Percentiles rank a stretch among this genome's conserved stretches.
phyloP scores from a whole-genome alignment of 2,329 filamentous ascomycete genomes.

The Paecilomyces dactylethromorphus region DNA sequence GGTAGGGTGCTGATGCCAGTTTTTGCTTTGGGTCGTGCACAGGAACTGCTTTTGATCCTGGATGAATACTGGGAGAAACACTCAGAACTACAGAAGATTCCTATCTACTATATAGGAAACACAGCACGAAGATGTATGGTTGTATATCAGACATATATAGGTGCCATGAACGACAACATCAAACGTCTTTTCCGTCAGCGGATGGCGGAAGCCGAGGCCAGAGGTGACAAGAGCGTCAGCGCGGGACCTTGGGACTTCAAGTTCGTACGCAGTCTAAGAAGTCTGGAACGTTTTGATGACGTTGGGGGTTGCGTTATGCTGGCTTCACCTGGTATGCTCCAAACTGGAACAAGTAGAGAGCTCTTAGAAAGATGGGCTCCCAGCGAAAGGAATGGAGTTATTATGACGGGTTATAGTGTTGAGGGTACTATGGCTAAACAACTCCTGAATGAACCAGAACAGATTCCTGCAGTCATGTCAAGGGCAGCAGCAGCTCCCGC shows the following conservation, averaged over 20 bases:
- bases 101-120: constrained; percentile 96
- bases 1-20: constrained; percentile 92
- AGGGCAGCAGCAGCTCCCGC: constrained; percentile 46
- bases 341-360: constrained; percentile 90
- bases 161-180: constrained; percentile 99
- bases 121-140: constrained; percentile 96
- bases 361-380: constrained; percentile 93
- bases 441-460: constrained; percentile 88
- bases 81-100: constrained; percentile 76
- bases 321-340: constrained; percentile 94
- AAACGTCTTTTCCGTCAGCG: constrained; percentile 88
- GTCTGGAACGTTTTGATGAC: constrained; percentile 91
- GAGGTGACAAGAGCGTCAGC: constrained; percentile 64
- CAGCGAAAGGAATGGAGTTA: constrained; percentile 92
- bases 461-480: constrained; percentile 91
- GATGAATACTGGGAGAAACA: constrained; percentile 97
- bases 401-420: constrained; percentile 97
- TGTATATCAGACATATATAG: constrained; percentile 96
- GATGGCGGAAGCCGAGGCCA: constrained; percentile 82
- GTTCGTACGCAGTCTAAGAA: constrained; percentile 86
- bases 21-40: constrained; percentile 86
- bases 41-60: constrained; percentile 87
- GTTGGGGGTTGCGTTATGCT: constrained; percentile 95
- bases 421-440: constrained; percentile 98
- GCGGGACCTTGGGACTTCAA: constrained; percentile 91